A percentile compares a stretch with the other conserved stretches of the same genome.
Evolutionary conservation across 148 eudicot genomes (phyloP).

Genomic region (Rhododendron molle): DNA sequence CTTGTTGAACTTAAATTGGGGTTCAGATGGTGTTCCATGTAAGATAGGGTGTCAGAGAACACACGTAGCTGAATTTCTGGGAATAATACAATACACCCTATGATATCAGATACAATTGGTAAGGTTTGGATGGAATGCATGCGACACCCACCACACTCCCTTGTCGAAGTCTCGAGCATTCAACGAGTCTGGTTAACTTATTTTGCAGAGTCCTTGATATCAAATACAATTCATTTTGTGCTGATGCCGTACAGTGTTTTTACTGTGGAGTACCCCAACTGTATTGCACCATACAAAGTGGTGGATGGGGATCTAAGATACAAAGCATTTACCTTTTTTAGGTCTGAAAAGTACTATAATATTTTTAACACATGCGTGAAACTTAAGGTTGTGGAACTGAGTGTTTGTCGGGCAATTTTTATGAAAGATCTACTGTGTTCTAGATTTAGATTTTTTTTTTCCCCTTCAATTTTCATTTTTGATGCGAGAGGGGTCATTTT

Average conservation of each 20-base stretch:
- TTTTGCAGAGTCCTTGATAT: background rate
- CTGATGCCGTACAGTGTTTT: background rate
- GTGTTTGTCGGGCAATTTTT: background rate
- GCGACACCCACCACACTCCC: background rate
- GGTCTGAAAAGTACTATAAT: background rate
- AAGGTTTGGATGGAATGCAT: background rate
- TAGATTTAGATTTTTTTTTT: background rate
- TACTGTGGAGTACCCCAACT: background rate
- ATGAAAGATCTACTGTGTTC: background rate
- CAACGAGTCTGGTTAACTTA: background rate
- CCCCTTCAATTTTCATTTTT: background rate
- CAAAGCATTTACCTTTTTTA: background rate
- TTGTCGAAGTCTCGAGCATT: background rate
- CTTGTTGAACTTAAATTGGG: background rate
- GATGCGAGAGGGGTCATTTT: background rate
- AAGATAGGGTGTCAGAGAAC: background rate
- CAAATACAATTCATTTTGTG: background rate
- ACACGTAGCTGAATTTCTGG: background rate
- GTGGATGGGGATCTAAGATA: background rate
- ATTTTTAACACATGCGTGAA: background rate
- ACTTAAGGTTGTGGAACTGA: background rate
- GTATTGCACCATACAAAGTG: background rate
- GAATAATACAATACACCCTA: background rate
- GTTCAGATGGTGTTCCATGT: background rate
- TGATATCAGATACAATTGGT: background rate